phyloP scores from a whole-genome alignment of 2,329 filamentous ascomycete species.

The Chlorencoelia australis region DNA sequence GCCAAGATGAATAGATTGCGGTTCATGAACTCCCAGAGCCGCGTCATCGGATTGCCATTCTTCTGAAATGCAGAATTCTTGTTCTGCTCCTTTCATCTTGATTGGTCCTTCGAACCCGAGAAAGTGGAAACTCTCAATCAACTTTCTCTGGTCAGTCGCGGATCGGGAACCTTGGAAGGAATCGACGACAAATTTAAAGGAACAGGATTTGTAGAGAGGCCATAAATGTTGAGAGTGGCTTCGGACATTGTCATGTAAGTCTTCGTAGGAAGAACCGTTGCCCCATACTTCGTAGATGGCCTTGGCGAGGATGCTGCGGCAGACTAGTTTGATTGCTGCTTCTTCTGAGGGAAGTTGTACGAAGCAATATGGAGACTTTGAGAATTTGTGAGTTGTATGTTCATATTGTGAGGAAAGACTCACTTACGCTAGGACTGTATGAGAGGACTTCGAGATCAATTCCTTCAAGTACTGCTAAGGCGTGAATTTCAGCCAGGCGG shows the following conservation, averaged over 20 bases:
- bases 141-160: constrained; percentile 49
- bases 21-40: constrained; percentile 39
- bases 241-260: constrained; percentile 58
- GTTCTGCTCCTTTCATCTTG: constrained; percentile 60
- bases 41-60: constrained; percentile 54
- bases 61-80: constrained; percentile 74
- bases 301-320: constrained; percentile 71
- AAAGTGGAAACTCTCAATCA: constrained; percentile 77
- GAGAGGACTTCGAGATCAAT: constrained; percentile 62
- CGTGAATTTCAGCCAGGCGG: constrained; percentile 70
- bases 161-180: constrained; percentile 67
- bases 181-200: constrained; percentile 81
- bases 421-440: constrained; percentile 63
- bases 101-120: constrained; percentile 72
- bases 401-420: constrained; percentile 5
- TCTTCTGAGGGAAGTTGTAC: constrained; percentile 56
- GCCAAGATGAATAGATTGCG: constrained; percentile 59
- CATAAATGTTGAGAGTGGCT: constrained; percentile 52
- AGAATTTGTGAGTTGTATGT: constrained; percentile 12
- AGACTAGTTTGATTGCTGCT: constrained; percentile 56
- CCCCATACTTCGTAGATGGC: constrained; percentile 89
- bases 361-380: constrained; percentile 77
- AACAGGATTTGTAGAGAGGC: constrained; percentile 49
- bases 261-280: constrained; percentile 52
- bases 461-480: constrained; percentile 60